These are phyloP conservation scores for Cicer bijugum DNA, from an alignment of 306 rosid genomes.

Conservation along the genomic window DNA sequence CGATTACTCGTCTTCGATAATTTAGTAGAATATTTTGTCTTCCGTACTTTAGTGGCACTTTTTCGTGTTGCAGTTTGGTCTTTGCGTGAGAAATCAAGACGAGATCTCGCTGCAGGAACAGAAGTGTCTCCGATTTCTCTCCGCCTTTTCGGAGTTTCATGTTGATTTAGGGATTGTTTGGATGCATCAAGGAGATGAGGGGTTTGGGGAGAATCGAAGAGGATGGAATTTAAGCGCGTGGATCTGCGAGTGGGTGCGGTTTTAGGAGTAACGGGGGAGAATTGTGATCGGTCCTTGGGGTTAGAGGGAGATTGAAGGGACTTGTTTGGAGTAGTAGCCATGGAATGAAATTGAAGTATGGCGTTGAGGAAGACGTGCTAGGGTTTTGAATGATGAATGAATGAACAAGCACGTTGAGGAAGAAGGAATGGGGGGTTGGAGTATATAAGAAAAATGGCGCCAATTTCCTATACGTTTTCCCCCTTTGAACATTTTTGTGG, in stretches of 20 bases:
- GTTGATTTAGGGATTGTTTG: background rate
- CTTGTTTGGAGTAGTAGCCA: constrained; percentile 70
- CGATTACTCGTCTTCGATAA: constrained; percentile 30
- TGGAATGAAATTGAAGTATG: constrained; percentile 22
- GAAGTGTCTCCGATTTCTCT: constrained; percentile 1
- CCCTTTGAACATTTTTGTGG: constrained; percentile 10
- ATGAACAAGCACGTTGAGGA: background rate
- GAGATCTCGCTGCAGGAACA: constrained; percentile 1
- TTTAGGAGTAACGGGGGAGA: constrained; percentile 62
- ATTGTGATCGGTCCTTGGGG: constrained; percentile 37
- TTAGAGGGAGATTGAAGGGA: constrained; percentile 51
- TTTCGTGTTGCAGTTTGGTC: background rate
- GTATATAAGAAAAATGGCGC: constrained; percentile 10
- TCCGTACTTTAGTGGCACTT: background rate
- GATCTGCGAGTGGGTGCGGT: constrained; percentile 61
- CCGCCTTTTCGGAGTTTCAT: constrained; percentile 26
- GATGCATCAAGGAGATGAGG: background rate
- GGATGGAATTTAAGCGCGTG: constrained; percentile 52
- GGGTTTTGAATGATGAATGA: background rate
- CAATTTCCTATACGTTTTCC: background rate
- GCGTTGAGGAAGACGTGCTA: background rate
- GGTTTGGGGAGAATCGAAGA: constrained; percentile 37
- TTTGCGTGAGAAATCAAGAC: constrained; percentile 22
- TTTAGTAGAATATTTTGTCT: background rate
- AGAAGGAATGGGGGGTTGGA: background rate